A percentile compares a stretch with the other conserved stretches of the same genome.
These are phyloP conservation scores for Saturnispora sanitii DNA, from an alignment of 805 yeast species.

Conservation along the genomic window DNA sequence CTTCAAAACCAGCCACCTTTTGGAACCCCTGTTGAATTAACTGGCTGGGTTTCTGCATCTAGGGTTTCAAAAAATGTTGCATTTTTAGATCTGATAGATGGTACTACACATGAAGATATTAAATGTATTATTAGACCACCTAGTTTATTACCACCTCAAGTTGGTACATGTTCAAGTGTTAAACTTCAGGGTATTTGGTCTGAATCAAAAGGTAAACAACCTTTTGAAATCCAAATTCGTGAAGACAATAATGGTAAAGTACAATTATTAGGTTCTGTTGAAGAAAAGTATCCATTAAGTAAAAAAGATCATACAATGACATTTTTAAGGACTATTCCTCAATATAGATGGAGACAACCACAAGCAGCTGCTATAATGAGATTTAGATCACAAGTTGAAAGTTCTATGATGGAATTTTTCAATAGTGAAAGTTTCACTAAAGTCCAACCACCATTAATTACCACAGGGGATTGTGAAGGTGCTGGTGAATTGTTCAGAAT, in stretches of 20 bases:
- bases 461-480: constrained; percentile 93
- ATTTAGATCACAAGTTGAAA: constrained; percentile 60
- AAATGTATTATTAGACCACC: constrained; percentile 44
- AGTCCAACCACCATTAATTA: constrained; percentile 78
- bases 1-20: constrained; percentile 27
- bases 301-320: constrained; percentile 64
- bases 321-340: constrained; percentile 62
- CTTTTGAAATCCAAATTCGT: constrained; percentile 39
- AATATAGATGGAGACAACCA: constrained; percentile 64
- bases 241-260: constrained; percentile 26
- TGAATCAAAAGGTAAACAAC: constrained; percentile 41
- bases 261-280: constrained; percentile 50
- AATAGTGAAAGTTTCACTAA: constrained; percentile 46
- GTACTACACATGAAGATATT: constrained; percentile 47
- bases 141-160: constrained; percentile 23
- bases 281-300: constrained; percentile 67
- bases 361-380: constrained; percentile 59
- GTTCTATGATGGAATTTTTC: constrained; percentile 45
- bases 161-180: constrained; percentile 30
- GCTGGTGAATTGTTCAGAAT: constrained; percentile 84
- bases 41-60: constrained; percentile 71
- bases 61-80: constrained; percentile 67
- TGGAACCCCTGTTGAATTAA: constrained; percentile 34
- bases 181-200: constrained; percentile 27
- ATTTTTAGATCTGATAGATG: constrained; percentile 76